Percentiles rank a stretch among this genome's conserved stretches.
Conservation (phyloP, 805 yeast genomes). For the Lachancea sp. region DNA sequence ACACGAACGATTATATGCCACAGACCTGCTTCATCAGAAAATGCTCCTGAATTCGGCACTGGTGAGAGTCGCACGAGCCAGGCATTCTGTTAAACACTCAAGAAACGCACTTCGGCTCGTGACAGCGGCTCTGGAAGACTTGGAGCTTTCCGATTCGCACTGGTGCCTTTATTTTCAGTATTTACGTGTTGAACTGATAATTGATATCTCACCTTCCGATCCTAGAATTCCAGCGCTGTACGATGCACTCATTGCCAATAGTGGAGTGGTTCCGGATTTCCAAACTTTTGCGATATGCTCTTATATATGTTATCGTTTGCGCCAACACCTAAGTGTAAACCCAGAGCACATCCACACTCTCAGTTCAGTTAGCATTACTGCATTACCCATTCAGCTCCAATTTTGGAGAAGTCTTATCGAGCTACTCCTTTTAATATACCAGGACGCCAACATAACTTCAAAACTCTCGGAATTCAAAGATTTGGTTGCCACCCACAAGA, state of each 20-base stretch:
- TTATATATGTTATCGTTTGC: constrained; percentile 17
- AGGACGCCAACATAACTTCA: constrained; percentile 26
- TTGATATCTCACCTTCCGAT: constrained; percentile 1
- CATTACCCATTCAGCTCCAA: constrained; percentile 13
- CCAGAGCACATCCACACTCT: constrained; percentile 8
- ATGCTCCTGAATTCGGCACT: constrained; percentile 22
- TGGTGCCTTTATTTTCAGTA: constrained; percentile 10
- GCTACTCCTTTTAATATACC: constrained; percentile 18
- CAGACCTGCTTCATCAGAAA: constrained; percentile 15
- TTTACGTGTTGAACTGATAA: constrained; percentile 5
- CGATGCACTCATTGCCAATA: constrained; percentile 1
- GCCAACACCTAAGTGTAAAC: constrained; percentile 15
- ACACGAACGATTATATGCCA: constrained; percentile 22
- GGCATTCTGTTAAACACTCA: constrained; percentile 17
- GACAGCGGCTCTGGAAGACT: constrained; percentile 2
- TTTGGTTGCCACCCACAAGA: constrained; percentile 20
- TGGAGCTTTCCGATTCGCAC: constrained; percentile 3
- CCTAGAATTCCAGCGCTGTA: constrained; percentile 2
- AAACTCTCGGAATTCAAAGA: constrained; percentile 23
- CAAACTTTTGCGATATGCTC: constrained; percentile 7
- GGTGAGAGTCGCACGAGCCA: constrained; percentile 16
- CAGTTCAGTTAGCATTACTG: constrained; percentile 1
- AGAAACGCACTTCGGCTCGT: constrained; percentile 23
- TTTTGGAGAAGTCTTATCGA: constrained; percentile 26
- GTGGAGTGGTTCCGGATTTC: constrained; percentile 2